Conservation (phyloP, 2,329 filamentous ascomycete species). For the Madurella mycetomatis region DNA sequence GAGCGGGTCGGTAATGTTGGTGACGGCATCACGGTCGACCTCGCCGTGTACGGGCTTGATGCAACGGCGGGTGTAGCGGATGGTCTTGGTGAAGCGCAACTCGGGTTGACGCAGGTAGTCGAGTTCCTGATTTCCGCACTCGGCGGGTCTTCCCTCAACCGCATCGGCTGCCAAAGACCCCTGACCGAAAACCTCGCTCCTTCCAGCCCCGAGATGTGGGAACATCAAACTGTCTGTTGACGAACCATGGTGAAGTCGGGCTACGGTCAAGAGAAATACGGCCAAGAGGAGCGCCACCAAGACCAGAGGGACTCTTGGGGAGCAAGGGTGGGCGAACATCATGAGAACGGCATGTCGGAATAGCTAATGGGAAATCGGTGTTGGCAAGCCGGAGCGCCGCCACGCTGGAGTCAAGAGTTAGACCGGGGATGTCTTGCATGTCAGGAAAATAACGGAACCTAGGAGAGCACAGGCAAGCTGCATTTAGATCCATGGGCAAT, state of each 20-base stretch:
- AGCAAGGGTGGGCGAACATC: conserved; percentile 19
- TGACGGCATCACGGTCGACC: conserved; percentile 36
- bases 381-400: too few species aligned
- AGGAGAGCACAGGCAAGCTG: neutral
- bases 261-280: conserved; percentile 18
- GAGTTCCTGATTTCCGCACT: conserved; percentile 8
- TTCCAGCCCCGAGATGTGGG: neutral
- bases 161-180: neutral
- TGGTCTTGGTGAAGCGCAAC: conserved; percentile 36
- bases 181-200: neutral
- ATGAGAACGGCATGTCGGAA: conserved; percentile 18
- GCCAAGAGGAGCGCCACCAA: conserved; percentile 17
- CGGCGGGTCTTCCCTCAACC: neutral
- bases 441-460: too few species aligned
- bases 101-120: conserved; percentile 25
- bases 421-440: too few species aligned
- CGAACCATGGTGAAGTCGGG: conserved; percentile 16
- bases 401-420: too few species aligned
- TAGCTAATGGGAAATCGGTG: neutral
- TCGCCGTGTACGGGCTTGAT: conserved; percentile 35
- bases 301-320: conserved; percentile 18
- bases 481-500: neutral
- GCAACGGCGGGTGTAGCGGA: conserved; percentile 43
- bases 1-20: conserved; percentile 36
- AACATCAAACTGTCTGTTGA: neutral